Evolutionary conservation across 345 rosid species (phyloP).

Genomic region (Trapa incisa): DNA sequence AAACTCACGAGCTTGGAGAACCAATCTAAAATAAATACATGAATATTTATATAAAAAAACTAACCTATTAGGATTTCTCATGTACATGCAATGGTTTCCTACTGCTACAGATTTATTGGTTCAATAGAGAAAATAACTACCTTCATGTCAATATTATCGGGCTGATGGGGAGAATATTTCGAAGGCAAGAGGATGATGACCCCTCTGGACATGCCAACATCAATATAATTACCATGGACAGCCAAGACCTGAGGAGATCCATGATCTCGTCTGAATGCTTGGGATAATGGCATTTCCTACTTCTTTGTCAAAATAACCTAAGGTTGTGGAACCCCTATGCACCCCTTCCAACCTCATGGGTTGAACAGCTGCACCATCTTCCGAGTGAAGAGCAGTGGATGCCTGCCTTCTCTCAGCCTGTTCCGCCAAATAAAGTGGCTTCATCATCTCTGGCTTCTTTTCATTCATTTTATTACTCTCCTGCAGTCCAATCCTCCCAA

Average conservation of each 20-base stretch:
- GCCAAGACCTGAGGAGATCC: conserved; percentile 87
- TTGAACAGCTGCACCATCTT: conserved; percentile 97
- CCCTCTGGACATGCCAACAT: conserved; percentile 83
- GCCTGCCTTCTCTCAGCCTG: conserved; percentile 90
- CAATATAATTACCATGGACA: conserved; percentile 69
- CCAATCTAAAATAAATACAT: not conserved
- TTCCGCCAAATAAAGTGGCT: conserved; percentile 89
- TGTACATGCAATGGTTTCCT: not conserved
- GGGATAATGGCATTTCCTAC: conserved; percentile 46
- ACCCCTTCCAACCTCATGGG: conserved; percentile 99
- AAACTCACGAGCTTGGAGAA: not conserved
- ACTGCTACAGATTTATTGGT: not conserved
- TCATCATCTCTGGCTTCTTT: conserved; percentile 42
- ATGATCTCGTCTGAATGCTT: conserved; percentile 67
- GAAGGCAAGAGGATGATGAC: conserved; percentile 52
- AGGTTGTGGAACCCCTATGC: conserved; percentile 67
- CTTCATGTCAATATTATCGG: conserved; percentile 70
- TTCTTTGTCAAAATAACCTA: conserved; percentile 76
- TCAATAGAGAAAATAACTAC: conserved; percentile 22
- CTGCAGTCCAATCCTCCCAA: conserved; percentile 53
- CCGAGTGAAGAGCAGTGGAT: conserved; percentile 87
- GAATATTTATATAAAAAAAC: not conserved
- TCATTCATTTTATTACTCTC: conserved; percentile 53
- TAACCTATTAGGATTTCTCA: not conserved
- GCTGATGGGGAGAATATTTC: conserved; percentile 54